Base-by-base conservation (phyloP, 2,329 filamentous ascomycete genomes). In the Coniochaeta prunicola region DNA sequence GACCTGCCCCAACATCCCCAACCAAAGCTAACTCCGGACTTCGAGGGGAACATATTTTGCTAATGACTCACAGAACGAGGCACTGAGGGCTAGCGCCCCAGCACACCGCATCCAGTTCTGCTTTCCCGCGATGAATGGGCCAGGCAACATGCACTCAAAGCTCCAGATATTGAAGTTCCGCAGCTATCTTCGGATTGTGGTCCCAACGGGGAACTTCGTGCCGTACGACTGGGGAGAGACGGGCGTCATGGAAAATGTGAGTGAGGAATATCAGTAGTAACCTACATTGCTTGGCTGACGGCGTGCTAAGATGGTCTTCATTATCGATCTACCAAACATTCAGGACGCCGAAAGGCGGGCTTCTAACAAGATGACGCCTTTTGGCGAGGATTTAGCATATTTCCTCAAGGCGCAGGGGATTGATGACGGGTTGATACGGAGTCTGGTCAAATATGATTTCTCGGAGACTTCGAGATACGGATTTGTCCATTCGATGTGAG, bases 81-180 rank as follows among this genome's bases (percentile, higher is more conserved):
- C 74, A 26, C 82, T 83, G 70, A 73, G 70, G 33, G 71, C 68
- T 30, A 82, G 81, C 60, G 77, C 76, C 10, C 82, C 82, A 19
- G 63, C 66, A n/a, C 75, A 81, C 56, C 65, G 72, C 38, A 78
- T 96, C 58, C 83, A 83, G 21, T 87, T 87, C 58, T 92, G 90
- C 69, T 96, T 97, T 68, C 93, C 93, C 17, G 81, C 82, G 2
- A 93, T 97, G 90, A 78, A 84, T 42, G 83, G 85, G 1, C 77
- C 83, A 6, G 88, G 86, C 26, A 86, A 81, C 66, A 96, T 97
- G 92, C 94, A 97, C 72, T 96, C 91, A 56, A 97, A 99, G 70
- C 78, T 97, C 48, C 92, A 96, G 81, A 74, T 97, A 1, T 79
- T 97, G n/a, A 93, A 92, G 66, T 90, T 91, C 65, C 75, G 82